These are phyloP conservation scores for Coniochaeta sp. DNA, from an alignment of 2,329 filamentous ascomycete genomes.

Conservation along the genomic window DNA sequence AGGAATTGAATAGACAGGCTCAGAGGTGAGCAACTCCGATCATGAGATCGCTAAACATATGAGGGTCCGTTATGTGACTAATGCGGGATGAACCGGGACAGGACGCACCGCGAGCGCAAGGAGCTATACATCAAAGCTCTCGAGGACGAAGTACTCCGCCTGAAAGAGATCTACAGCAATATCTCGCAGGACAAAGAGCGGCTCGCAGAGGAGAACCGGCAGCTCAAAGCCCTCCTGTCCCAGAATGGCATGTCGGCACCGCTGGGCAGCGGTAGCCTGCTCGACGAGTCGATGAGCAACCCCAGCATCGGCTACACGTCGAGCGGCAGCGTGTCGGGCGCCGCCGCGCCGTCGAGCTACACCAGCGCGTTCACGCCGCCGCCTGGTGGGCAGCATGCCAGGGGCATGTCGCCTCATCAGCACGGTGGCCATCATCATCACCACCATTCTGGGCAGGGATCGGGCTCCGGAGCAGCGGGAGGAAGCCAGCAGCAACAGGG, in stretches of 20 bases:
- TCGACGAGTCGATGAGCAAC: conserved; percentile 38
- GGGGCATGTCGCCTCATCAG: conserved; percentile 12
- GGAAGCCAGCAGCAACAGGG: conserved; percentile 23
- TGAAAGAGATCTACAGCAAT: conserved; percentile 78
- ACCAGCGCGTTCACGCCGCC: conserved; percentile 42
- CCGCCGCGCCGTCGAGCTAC: conserved; percentile 29
- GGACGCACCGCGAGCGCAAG: conserved; percentile 94
- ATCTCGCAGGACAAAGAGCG: conserved; percentile 69
- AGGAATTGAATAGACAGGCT: conserved; percentile 91
- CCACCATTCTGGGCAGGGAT: conserved; percentile 12
- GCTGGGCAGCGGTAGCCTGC: conserved; percentile 16
- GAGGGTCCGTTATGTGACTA: conserved; percentile 11
- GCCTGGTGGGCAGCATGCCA: conserved; percentile 15
- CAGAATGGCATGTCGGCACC: conserved; percentile 41
- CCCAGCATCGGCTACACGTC: conserved; percentile 41
- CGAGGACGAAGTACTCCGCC: conserved; percentile 81
- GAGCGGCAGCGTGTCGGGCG: conserved; percentile 53
- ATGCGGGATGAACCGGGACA: conserved; percentile 28
- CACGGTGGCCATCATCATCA: conserved; percentile 24
- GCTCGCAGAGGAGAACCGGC: conserved; percentile 70
- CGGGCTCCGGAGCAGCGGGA: conserved; percentile 10
- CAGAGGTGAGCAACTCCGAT: conserved; percentile 64
- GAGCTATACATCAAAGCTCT: conserved; percentile 92
- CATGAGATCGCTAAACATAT: no score
- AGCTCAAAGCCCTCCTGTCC: conserved; percentile 53